Evolutionary conservation across 768 basidiomycete species (phyloP), one percentile per base, ranked within the genome.

Genomic region (Obba rivulosa): DNA sequence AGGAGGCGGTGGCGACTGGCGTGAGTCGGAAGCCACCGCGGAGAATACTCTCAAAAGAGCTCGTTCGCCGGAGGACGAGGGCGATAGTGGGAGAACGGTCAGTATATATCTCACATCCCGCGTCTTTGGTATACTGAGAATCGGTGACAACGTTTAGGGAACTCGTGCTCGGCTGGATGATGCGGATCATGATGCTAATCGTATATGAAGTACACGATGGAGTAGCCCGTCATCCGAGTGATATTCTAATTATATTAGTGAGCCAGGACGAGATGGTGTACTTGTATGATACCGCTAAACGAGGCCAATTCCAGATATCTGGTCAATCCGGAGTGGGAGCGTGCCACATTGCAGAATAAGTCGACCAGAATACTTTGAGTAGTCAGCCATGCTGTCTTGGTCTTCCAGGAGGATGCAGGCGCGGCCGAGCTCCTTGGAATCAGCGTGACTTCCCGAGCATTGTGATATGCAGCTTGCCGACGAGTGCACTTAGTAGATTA

Each of bases 1-100:
- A 39, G 75, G 83, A 45, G 92, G 91, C 22, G 91, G 89, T 46
- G 90, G 75, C 48, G 88, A 92, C 53, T 92, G 89, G 87, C 90
- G 86, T 63, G 83, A 85, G 50, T 65, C 74, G 3, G 77, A 86
- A 45, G 71, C 60, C 41, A 56, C 64, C 35, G 62, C 62, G 16
- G 69, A 71, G 28, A 67, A 65, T 39, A 71, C 69, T 31, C 73
- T 80, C 57, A 91, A 91, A 59, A 77, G 87, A 44, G 85, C 67
- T 25, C 76, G 87, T 56, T 90, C 87, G 39, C 87, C 85, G 41
- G 86, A 87, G 3, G 87, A 90, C 41, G 87, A 90, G 40, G 84
- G 71, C 0, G 85, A 85, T 14, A 68, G 62, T 43, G 62, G 60
- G 37, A 73, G 84, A 70, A 59, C 70, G 66, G 86, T 85, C 41